Evolutionary conservation across 2,329 filamentous ascomycete species (phyloP).

Genomic region (Pseudogymnoascus sp.): DNA sequence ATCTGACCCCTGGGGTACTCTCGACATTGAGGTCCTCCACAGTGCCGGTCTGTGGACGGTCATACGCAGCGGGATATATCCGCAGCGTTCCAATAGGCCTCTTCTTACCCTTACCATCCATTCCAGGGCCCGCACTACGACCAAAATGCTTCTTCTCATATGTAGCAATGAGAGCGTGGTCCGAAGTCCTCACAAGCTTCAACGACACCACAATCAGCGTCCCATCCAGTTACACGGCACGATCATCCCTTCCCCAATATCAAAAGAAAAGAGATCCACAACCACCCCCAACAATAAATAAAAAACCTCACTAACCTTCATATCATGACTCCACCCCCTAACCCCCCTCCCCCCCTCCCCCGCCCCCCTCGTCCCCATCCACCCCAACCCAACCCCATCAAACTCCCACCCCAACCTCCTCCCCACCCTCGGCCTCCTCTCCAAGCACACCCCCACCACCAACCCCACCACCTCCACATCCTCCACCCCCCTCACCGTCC

Average conservation of each 20-base stretch:
- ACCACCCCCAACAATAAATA: not conserved
- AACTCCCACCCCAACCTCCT: not conserved
- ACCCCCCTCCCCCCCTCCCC: slow-evolving; percentile 21
- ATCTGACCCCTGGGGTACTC: not conserved
- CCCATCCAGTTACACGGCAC: not conserved
- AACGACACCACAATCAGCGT: not conserved
- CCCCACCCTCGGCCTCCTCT: not conserved
- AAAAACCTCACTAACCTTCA: not conserved
- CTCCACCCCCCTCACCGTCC: not conserved
- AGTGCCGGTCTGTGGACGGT: not conserved
- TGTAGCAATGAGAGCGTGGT: not conserved
- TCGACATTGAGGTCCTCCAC: not conserved
- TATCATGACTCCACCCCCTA: not conserved
- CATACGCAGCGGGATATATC: not conserved
- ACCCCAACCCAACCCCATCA: not conserved
- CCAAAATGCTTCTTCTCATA: not conserved
- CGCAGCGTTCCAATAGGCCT: not conserved
- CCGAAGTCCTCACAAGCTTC: not conserved
- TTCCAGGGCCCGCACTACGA: not conserved
- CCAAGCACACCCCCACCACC: not conserved
- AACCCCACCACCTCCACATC: not conserved
- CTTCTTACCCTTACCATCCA: not conserved
- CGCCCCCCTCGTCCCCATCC: slow-evolving; percentile 20
- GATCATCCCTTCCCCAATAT: not conserved
- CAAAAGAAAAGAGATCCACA: not conserved